Base-by-base conservation (phyloP, 192 early-diverging fungal species). In the Coemansia reversa region DNA sequence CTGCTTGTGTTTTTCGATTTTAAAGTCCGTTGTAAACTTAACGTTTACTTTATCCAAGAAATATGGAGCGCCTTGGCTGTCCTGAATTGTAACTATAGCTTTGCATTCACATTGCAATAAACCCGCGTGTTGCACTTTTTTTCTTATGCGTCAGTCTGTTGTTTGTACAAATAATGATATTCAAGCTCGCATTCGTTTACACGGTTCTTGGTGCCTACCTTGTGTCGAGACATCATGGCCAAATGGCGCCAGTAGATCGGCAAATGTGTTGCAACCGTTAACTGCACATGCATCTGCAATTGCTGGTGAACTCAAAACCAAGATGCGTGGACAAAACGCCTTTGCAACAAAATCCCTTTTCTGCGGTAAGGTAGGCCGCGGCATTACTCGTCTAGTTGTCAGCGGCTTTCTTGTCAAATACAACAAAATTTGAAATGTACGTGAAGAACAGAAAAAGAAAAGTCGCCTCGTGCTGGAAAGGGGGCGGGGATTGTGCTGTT, bases 151-250 rank as follows among this genome's bases (percentile, higher is more conserved):
- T 33, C 35, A 32, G 55, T n/a, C 27, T 16, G 28, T 11, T 57
- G 56, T 16, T 33, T 28, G 45, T 45, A 9, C 1, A 12, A 39
- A 11, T 12, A 2, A 39, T 39, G 35, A 2, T 39, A 39, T 39
- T 6, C 35, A 7, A 39, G 9, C 35, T 7, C 35, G 12, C 52
- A 19, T 25, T 19, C 22, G 4, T 56, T 11, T 39, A 11, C 35
- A 9, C 35, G 1, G 3, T 9, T 11, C 35, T 11, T 9, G 9
- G 8, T 9, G 35, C 71, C 70, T 79, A 79, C 75, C 70, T 55
- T 83, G 76, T 16, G 73, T 60, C n/a, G 77, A 72, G 4, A 83
- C 66, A 54, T 79, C 76, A 18, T 74, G 69, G 3, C 82, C 82
- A 54, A 83, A 79, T 9, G 82, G 82, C 49, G 66, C 64, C 18